phyloP scores from a whole-genome alignment of 2,329 filamentous ascomycete species.

The Tetracladium maxilliforme region DNA sequence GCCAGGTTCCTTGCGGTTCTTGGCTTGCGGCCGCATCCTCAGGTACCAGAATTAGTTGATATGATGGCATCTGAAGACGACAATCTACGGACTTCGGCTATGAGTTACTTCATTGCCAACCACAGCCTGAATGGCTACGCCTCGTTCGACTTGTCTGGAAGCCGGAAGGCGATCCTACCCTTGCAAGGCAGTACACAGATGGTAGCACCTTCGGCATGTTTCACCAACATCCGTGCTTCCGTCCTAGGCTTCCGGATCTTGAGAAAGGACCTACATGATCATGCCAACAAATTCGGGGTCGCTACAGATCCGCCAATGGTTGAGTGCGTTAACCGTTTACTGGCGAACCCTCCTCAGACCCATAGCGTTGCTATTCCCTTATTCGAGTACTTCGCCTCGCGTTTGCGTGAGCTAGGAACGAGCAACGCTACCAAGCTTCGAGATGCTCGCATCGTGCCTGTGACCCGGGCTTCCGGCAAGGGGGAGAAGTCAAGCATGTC shows the following conservation, averaged over 20 bases:
- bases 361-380: slow-evolving; percentile 51
- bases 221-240: slow-evolving; percentile 62
- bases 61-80: slow-evolving; percentile 55
- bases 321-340: slow-evolving; percentile 59
- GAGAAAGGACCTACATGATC: slow-evolving; percentile 57
- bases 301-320: slow-evolving; percentile 65
- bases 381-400: slow-evolving; percentile 73
- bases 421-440: slow-evolving; percentile 44
- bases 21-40: slow-evolving; percentile 59
- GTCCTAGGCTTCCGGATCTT: slow-evolving; percentile 74
- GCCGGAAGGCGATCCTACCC: slow-evolving; percentile 52
- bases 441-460: slow-evolving; percentile 57
- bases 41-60: slow-evolving; percentile 58
- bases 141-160: slow-evolving; percentile 40
- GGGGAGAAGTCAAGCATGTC: slow-evolving; percentile 25
- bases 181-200: slow-evolving; percentile 54
- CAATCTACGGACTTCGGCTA: slow-evolving; percentile 48
- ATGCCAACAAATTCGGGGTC: slow-evolving; percentile 79
- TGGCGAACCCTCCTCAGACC: slow-evolving; percentile 56
- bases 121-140: slow-evolving; percentile 67
- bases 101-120: slow-evolving; percentile 72
- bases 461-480: slow-evolving; percentile 21
- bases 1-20: slow-evolving; percentile 58
- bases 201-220: slow-evolving; percentile 63
- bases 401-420: slow-evolving; percentile 58